Conservation (phyloP, 2,329 filamentous ascomycete genomes). For the Fusarium piperis region DNA sequence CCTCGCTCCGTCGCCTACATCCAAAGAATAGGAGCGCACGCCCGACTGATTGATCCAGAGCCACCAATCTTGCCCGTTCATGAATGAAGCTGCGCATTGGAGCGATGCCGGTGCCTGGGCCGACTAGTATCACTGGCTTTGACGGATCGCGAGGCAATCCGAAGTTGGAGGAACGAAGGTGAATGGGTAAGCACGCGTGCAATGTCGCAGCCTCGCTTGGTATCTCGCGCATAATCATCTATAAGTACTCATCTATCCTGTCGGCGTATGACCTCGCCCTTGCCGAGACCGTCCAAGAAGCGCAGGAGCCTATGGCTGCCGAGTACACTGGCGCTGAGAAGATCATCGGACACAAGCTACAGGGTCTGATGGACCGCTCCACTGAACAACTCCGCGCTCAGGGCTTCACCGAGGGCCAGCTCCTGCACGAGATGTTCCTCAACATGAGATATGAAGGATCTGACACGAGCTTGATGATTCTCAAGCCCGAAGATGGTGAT, state of each 20-base stretch:
- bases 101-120: background rate
- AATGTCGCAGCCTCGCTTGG: background rate
- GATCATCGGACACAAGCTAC: background rate
- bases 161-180: background rate
- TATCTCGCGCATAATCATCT: background rate
- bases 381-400: slow-evolving; percentile 13
- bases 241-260: background rate
- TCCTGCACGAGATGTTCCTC: slow-evolving; percentile 54
- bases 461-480: slow-evolving; percentile 53
- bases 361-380: background rate
- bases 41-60: background rate
- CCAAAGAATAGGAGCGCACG: background rate
- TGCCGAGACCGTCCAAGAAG: slow-evolving; percentile 19
- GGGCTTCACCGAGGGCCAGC: slow-evolving; percentile 47
- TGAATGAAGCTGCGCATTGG: background rate
- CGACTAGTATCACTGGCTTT: background rate
- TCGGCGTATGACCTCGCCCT: background rate
- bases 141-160: background rate
- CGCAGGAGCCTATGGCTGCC: background rate
- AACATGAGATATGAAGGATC: slow-evolving; percentile 56
- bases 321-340: background rate
- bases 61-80: background rate
- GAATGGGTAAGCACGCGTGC: background rate
- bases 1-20: background rate
- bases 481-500: slow-evolving; percentile 51